Conservation (phyloP, 208 protist species). For the Porcisia hertigi region DNA sequence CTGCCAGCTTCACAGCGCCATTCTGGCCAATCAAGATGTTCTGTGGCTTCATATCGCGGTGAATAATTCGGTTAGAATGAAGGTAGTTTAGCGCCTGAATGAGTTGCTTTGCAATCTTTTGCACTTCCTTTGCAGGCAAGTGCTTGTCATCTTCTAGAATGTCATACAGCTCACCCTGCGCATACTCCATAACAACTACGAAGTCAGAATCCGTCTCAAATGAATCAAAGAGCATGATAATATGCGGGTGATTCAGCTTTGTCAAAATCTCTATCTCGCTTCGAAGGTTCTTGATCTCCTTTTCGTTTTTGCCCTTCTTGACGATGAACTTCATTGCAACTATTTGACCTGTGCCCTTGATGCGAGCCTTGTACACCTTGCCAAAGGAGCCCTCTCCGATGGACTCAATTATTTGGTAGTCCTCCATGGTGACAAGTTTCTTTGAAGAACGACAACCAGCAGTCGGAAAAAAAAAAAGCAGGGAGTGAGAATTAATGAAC, state of each 20-base stretch:
- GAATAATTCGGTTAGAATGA: slow-evolving; percentile 97
- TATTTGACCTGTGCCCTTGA: slow-evolving; percentile 92
- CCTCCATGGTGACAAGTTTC: slow-evolving; percentile 65
- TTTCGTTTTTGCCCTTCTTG: slow-evolving; percentile 95
- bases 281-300: slow-evolving; percentile 91
- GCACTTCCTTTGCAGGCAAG: slow-evolving; percentile 92
- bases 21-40: slow-evolving; percentile 97
- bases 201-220: slow-evolving; percentile 97
- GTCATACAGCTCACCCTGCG: slow-evolving; percentile 94
- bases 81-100: slow-evolving; percentile 97
- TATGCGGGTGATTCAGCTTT: slow-evolving; percentile 96
- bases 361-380: slow-evolving; percentile 96
- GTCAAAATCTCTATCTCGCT: slow-evolving; percentile 97
- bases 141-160: slow-evolving; percentile 95
- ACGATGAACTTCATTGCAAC: slow-evolving; percentile 99
- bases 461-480: slow-evolving; percentile 9
- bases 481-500: slow-evolving; percentile 1
- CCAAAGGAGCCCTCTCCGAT: slow-evolving; percentile 98
- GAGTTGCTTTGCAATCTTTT: slow-evolving; percentile 95
- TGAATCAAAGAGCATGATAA: slow-evolving; percentile 96
- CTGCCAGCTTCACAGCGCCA: slow-evolving; percentile 96
- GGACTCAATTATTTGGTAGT: slow-evolving; percentile 93
- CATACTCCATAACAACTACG: slow-evolving; percentile 93
- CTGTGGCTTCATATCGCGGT: slow-evolving; percentile 96
- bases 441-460: slow-evolving; percentile 2